phyloP scores from a whole-genome alignment of 257 asterid species.

The Nyctanthes arbortristis region DNA sequence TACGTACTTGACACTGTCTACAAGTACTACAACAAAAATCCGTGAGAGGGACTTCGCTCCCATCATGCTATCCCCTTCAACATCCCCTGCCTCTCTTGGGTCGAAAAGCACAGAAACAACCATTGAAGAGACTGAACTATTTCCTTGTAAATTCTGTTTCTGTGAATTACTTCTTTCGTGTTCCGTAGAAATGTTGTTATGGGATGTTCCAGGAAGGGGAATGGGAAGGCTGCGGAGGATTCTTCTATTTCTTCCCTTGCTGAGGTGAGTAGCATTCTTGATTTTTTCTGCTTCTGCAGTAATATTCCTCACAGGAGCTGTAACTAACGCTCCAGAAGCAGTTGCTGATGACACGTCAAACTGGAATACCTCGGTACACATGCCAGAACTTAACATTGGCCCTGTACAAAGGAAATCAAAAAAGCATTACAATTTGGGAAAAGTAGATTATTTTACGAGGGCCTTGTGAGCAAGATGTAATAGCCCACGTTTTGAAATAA shows the following conservation, averaged over 20 bases:
- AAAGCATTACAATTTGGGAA: background rate
- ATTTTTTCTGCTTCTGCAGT: slow-evolving; percentile 35
- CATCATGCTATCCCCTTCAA: slow-evolving; percentile 72
- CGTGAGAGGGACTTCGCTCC: slow-evolving; percentile 76
- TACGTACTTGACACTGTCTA: slow-evolving; percentile 91
- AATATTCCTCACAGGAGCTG: slow-evolving; percentile 55
- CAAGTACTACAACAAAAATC: slow-evolving; percentile 79
- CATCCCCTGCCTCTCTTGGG: slow-evolving; percentile 83
- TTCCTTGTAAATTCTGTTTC: slow-evolving; percentile 45
- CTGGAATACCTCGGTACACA: slow-evolving; percentile 98
- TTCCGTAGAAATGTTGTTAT: slow-evolving; percentile 60
- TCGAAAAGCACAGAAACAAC: slow-evolving; percentile 94
- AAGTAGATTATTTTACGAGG: background rate
- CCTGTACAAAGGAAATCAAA: slow-evolving; percentile 44
- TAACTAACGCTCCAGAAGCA: slow-evolving; percentile 70
- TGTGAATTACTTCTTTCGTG: slow-evolving; percentile 38
- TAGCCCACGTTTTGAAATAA: background rate
- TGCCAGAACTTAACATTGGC: slow-evolving; percentile 88
- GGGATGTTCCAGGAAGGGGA: slow-evolving; percentile 53
- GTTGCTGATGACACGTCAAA: slow-evolving; percentile 76
- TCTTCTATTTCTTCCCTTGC: slow-evolving; percentile 67
- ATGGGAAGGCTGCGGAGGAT: slow-evolving; percentile 59
- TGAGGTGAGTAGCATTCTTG: slow-evolving; percentile 48
- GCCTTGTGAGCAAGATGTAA: background rate
- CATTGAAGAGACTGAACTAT: slow-evolving; percentile 67